Evolutionary conservation across 768 basidiomycete genomes (phyloP), one percentile per base, ranked within the genome.

Genomic region (Sarcomyxa edulis): DNA sequence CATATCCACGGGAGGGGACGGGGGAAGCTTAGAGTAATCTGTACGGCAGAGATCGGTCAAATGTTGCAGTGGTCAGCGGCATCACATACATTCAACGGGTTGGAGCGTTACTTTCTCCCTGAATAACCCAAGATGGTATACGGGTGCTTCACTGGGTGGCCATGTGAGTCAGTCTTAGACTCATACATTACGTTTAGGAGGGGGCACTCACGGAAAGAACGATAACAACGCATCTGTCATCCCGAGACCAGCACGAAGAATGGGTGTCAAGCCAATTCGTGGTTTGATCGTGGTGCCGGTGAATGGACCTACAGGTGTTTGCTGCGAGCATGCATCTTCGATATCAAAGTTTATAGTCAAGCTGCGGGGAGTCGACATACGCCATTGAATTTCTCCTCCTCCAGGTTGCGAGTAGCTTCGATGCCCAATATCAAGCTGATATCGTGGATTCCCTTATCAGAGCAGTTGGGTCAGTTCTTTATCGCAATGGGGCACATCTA

Each of bases 1-100:
- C 27, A 75, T 60, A 52, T 97, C 94, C 10, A 94, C 76, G 0
- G 83, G 78, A 3, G 84, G 78, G 7, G 66, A 63, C 25, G 78
- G 64, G 9, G 92, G 93, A 24, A 95, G 71, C 63, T 94, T 94
- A 36, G 90, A 93, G 61, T 92, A 90, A 58, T 95, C 91, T 94
- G 40, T 24, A 29, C 20, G 7, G 15, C 2, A 23, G 31, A 22
- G 7, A 32, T 28, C 39, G 27, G 32, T 33, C 23, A 26, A 29
- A 26, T 9, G 19, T 29, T 5, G 41, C 19, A 11, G 35, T 37
- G 5, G 32, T 26, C 16, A 27, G 30, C 7, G 19, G 9, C 20
- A 21, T 16, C 18, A 49, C 73, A 39, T 47, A 86, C 88, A 92
- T 74, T 95, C 90, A 9, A 95, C 89, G 6, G 95, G 92, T 42